phyloP scores from a whole-genome alignment of 1,284 basidiomycete genomes.

The Ganoderma lucidum region DNA sequence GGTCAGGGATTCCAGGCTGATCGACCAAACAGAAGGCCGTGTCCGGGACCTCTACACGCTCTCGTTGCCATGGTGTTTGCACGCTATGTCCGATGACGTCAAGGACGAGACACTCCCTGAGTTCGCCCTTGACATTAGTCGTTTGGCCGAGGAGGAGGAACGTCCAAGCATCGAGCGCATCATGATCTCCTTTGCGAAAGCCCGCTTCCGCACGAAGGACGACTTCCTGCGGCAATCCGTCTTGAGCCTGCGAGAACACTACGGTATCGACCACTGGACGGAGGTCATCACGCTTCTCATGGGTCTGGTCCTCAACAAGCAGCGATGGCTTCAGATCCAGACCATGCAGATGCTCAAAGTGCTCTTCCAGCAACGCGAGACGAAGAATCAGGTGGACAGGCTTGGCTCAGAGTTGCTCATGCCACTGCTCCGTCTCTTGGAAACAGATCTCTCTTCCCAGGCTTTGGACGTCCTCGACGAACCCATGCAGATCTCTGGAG shows the following conservation, averaged over 20 bases:
- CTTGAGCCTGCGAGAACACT: constrained; percentile 85
- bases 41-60: constrained; percentile 87
- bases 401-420: constrained; percentile 89
- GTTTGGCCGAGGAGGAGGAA: constrained; percentile 76
- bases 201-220: constrained; percentile 91
- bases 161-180: constrained; percentile 84
- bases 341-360: constrained; percentile 90
- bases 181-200: constrained; percentile 89
- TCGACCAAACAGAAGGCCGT: constrained; percentile 78
- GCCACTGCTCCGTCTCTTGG: constrained; percentile 87
- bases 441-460: constrained; percentile 84
- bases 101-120: constrained; percentile 68
- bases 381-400: constrained; percentile 74
- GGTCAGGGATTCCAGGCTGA: constrained; percentile 69
- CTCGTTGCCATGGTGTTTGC: constrained; percentile 90
- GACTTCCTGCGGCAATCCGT: constrained; percentile 94
- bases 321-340: constrained; percentile 85
- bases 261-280: constrained; percentile 73
- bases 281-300: constrained; percentile 86
- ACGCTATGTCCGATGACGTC: constrained; percentile 75
- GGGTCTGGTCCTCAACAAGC: constrained; percentile 86
- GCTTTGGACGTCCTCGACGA: constrained; percentile 94
- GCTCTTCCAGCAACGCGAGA: constrained; percentile 87
- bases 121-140: constrained; percentile 81
- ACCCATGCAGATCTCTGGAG: constrained; percentile 80